Percentiles rank a stretch among this genome's conserved stretches.
phyloP scores from a whole-genome alignment of 1,139 yeast genomes.

The Candida pseudoviswanathii region DNA sequence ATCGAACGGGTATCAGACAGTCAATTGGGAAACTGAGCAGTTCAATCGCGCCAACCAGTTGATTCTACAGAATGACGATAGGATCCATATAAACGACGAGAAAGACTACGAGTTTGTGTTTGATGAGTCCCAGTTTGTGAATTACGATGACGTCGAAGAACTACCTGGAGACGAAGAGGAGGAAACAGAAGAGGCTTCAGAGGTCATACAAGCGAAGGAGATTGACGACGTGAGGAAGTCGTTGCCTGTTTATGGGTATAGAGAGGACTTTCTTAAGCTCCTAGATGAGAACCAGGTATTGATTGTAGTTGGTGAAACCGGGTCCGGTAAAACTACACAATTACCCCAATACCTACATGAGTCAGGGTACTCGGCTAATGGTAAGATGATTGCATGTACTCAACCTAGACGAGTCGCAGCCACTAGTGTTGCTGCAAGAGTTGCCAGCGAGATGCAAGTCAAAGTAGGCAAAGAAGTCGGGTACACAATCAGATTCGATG shows the following conservation, averaged over 20 bases:
- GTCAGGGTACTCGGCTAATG: conserved; percentile 66
- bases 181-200: neutral
- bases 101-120: conserved; percentile 77
- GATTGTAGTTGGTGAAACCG: conserved; percentile 99
- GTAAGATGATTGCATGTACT: conserved; percentile 85
- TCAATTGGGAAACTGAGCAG: conserved; percentile 66
- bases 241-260: conserved; percentile 91
- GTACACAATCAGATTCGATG: conserved; percentile 90
- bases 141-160: conserved; percentile 54
- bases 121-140: conserved; percentile 74
- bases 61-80: conserved; percentile 39
- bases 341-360: conserved; percentile 93
- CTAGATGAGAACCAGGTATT: conserved; percentile 89
- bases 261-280: conserved; percentile 80
- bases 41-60: conserved; percentile 48
- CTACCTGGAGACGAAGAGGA: conserved; percentile 26
- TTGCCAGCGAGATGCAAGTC: conserved; percentile 95
- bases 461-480: conserved; percentile 91
- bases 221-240: conserved; percentile 79
- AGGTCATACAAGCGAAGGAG: conserved; percentile 26
- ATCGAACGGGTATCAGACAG: conserved; percentile 40
- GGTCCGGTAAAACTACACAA: conserved; percentile 97
- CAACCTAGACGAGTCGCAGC: conserved; percentile 99
- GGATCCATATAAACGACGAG: conserved; percentile 43
- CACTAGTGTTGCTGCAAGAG: conserved; percentile 95